phyloP scores from a whole-genome alignment of 169 alveolate species.

The Perkinsus marinus region DNA sequence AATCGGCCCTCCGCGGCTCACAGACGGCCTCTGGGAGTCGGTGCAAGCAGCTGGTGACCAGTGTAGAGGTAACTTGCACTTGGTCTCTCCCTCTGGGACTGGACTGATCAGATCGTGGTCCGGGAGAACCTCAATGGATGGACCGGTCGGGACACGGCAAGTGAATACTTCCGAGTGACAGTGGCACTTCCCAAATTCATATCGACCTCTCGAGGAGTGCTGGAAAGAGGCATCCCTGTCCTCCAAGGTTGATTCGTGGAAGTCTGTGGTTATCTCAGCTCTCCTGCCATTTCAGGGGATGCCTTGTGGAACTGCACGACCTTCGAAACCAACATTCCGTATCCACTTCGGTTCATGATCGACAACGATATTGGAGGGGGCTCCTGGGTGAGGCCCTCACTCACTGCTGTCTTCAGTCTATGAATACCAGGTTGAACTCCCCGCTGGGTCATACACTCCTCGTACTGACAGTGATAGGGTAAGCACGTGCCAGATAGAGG shows the following conservation, averaged over 20 bases:
- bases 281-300: neutral
- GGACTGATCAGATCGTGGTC: neutral
- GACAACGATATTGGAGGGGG: constrained; percentile 87
- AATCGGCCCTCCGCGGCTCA: neutral
- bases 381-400: constrained; percentile 89
- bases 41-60: neutral
- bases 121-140: neutral
- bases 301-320: constrained; percentile 29
- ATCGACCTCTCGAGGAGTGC: constrained; percentile 48
- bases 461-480: constrained; percentile 9
- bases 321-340: constrained; percentile 91
- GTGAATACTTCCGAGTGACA: constrained; percentile 54
- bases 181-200: constrained; percentile 62
- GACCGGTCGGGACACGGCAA: constrained; percentile 18
- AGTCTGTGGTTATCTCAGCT: neutral
- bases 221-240: constrained; percentile 52
- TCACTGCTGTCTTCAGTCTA: no score
- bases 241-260: neutral
- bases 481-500: constrained; percentile 73
- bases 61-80: neutral
- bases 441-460: neutral
- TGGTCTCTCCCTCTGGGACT: neutral
- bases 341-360: constrained; percentile 84
- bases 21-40: neutral
- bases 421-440: neutral